Percentiles rank a stretch among this genome's conserved stretches.
phyloP scores from a whole-genome alignment of 768 basidiomycete genomes.

The Boletus eberwhitei region DNA sequence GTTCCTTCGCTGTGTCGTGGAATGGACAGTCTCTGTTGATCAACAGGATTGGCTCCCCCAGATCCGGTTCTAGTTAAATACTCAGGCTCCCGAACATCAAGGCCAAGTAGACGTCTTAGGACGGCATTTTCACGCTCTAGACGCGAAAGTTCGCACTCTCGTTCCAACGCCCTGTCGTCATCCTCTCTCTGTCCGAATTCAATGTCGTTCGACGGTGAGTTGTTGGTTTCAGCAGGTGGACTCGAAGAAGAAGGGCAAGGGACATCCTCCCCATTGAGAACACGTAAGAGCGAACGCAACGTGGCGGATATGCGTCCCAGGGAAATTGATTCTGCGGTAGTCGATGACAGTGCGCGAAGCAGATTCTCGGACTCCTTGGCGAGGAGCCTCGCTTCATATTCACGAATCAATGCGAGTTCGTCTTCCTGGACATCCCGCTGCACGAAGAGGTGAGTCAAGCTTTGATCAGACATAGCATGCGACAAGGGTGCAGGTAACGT shows the following conservation, averaged over 20 bases:
- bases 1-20: conserved; percentile 13
- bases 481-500: conserved; percentile 33
- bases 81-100: conserved; percentile 33
- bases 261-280: conserved; percentile 62
- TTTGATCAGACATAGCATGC: not conserved
- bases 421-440: conserved; percentile 93
- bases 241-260: conserved; percentile 3
- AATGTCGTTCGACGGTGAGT: not conserved
- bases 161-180: conserved; percentile 74
- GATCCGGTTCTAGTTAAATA: not conserved
- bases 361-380: conserved; percentile 68
- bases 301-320: conserved; percentile 67
- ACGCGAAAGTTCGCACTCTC: conserved; percentile 87
- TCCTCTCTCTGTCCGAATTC: conserved; percentile 43
- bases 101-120: conserved; percentile 66
- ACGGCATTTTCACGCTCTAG: conserved; percentile 86
- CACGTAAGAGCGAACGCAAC: conserved; percentile 67
- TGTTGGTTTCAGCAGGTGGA: conserved; percentile 3
- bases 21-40: conserved; percentile 13
- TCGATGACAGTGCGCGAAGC: conserved; percentile 52
- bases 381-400: conserved; percentile 86
- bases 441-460: not conserved
- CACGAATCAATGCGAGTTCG: conserved; percentile 83
- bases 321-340: conserved; percentile 63
- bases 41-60: conserved; percentile 2